Evolutionary conservation across 306 rosid genomes (phyloP).

Genomic region (Dicorynia guianensis): DNA sequence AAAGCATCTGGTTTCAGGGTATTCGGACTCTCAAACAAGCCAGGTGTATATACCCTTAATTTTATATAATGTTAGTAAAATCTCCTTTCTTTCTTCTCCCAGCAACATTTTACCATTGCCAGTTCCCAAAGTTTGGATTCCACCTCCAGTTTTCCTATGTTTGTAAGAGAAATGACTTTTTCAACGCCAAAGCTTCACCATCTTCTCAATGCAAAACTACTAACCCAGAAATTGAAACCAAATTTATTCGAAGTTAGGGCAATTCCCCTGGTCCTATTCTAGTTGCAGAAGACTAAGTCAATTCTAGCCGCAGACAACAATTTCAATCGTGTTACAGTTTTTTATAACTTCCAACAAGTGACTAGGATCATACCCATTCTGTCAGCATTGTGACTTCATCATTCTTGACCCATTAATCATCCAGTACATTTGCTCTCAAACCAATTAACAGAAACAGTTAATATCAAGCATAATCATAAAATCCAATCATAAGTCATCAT

Average conservation of each 20-base stretch:
- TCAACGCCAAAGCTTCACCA: neutral
- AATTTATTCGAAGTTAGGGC: neutral
- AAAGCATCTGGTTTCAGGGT: too few relatives aligned
- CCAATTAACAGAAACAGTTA: neutral
- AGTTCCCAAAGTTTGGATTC: neutral
- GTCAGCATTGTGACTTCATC: neutral
- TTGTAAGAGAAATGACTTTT: neutral
- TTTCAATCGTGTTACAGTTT: too few relatives aligned
- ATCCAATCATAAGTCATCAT: neutral
- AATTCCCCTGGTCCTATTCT: neutral
- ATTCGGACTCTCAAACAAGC: neutral
- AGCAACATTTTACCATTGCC: neutral
- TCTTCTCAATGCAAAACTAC: slow-evolving; percentile 15
- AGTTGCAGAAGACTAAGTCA: too few relatives aligned
- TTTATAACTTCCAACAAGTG: neutral
- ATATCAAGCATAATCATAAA: neutral
- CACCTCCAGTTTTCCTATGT: slow-evolving; percentile 1
- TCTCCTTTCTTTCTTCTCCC: neutral
- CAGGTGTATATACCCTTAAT: neutral
- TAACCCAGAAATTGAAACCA: neutral
- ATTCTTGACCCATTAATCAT: too few relatives aligned
- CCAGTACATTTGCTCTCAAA: neutral
- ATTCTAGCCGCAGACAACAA: too few relatives aligned
- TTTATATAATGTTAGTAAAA: neutral
- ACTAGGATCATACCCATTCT: neutral